phyloP scores from a whole-genome alignment of 768 basidiomycete genomes.

The Dentipellis sp. region DNA sequence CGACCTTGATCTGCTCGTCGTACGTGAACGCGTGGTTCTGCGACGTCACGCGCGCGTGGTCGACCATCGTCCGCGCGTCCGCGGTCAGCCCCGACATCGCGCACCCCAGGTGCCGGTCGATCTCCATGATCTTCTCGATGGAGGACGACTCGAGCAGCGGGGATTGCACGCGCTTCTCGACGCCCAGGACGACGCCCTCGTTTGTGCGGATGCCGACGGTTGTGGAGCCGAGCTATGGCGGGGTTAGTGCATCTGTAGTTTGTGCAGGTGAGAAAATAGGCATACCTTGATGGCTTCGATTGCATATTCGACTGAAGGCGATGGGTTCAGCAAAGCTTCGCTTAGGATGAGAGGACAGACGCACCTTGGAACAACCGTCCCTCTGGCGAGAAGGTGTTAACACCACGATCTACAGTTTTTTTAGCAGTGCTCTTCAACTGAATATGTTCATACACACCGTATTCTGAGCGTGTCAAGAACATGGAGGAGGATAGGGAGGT shows the following conservation, averaged over 20 bases:
- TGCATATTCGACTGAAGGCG: slow-evolving; percentile 84
- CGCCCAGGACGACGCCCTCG: slow-evolving; percentile 85
- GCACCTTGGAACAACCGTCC: slow-evolving; percentile 96
- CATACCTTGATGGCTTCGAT: slow-evolving; percentile 96
- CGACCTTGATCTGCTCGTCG: slow-evolving; percentile 94
- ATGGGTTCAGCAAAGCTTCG: slow-evolving; percentile 13
- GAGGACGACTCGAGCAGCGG: slow-evolving; percentile 91
- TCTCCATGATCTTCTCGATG: slow-evolving; percentile 99
- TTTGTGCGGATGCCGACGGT: slow-evolving; percentile 92
- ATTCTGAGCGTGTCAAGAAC: slow-evolving; percentile 95
- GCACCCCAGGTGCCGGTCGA: slow-evolving; percentile 91
- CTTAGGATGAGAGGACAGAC: slow-evolving; percentile 9
- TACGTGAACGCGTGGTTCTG: slow-evolving; percentile 96
- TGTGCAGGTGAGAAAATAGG: neutral
- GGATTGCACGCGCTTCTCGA: slow-evolving; percentile 98
- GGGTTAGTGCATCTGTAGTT: slow-evolving; percentile 1
- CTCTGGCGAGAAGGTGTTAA: slow-evolving; percentile 98
- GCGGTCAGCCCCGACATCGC: slow-evolving; percentile 98
- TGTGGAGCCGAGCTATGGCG: slow-evolving; percentile 83
- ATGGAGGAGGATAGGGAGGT: slow-evolving; percentile 31
- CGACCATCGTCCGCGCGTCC: slow-evolving; percentile 98
- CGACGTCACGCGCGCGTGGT: slow-evolving; percentile 95
- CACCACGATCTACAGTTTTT: slow-evolving; percentile 68
- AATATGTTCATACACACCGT: slow-evolving; percentile 39
- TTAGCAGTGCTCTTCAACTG: neutral